Evolutionary conservation across 1,139 yeast genomes (phyloP), one percentile per base, ranked within the genome.

Genomic region (Nematodospora anomalae): DNA sequence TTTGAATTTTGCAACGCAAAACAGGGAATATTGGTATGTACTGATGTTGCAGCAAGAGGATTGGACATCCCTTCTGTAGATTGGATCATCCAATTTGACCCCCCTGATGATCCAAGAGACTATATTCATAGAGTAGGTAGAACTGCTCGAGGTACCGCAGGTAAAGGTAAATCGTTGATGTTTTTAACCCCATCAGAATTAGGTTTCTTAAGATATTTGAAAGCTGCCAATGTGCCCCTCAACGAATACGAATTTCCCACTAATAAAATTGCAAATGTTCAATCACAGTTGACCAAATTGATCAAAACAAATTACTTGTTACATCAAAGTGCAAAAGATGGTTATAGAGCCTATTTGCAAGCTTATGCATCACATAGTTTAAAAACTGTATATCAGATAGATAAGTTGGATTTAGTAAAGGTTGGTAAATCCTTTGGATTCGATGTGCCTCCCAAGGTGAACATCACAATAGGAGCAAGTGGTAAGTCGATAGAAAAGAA

Each of bases 41-140:
- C 98, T 1, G 97, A 92, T 64, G 97, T 92, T 49, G 98, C 97
- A 16, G 97, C 98, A 8, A 80, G 98, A 73, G 98, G 98, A 11
- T 78, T 92, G 49, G 98, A 92, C 68, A 90, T 92, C 48, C 97
- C 97, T 35, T 85, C 95, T 20, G 97, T 92, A 37, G 96, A 90
- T 65, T 92, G 97, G 96, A 92, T 92, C 53, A 82, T 92, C 45
- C 97, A 92, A 68, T 89, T 86, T 52, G 97, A 92, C 61, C 97
- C 97, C 34, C 97, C 97, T 58, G 97, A 92, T 81, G 97, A 92
- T 66, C 97, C 97, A 60, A 81, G 97, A 65, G 97, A 90, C 65
- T 92, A 92, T 57, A 90, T 92, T 52, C 98, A 92, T 65, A 81
- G 97, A 62, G 97, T 92, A 25, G 98, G 98, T 46, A 83, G 98